phyloP scores from a whole-genome alignment of 2,329 filamentous ascomycete genomes.

The Hortaea werneckii region DNA sequence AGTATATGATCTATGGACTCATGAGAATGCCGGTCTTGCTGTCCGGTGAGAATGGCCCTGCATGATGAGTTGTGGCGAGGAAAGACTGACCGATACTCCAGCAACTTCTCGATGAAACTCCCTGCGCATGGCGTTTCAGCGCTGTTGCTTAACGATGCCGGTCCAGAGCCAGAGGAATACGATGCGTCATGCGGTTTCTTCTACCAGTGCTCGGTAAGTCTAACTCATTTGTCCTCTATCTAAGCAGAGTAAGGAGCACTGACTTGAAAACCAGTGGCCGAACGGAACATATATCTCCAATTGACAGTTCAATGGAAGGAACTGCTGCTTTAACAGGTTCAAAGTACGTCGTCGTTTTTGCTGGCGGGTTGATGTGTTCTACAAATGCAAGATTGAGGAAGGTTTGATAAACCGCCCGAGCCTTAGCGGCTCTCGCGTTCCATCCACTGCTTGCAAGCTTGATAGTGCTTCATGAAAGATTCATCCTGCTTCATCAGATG shows the following conservation, averaged over 20 bases:
- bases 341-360: no score
- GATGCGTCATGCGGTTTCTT: constrained; percentile 6
- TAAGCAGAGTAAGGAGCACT: no score
- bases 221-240: no score
- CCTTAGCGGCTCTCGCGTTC: constrained; percentile 26
- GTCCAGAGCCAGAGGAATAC: constrained; percentile 6
- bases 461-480: constrained; percentile 26
- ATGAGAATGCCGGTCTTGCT: constrained; percentile 11
- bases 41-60: constrained; percentile 10
- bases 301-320: no score
- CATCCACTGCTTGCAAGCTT: constrained; percentile 31
- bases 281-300: no score
- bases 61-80: background rate
- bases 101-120: constrained; percentile 14
- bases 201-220: no score
- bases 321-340: no score
- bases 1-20: constrained; percentile 18
- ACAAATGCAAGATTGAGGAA: no score
- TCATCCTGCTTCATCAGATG: constrained; percentile 31
- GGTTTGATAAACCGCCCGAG: no score
- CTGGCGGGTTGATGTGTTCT: no score
- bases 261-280: no score
- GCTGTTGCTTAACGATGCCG: constrained; percentile 14
- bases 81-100: background rate
- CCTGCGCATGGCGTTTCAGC: constrained; percentile 15